Evolutionary conservation across 306 rosid genomes (phyloP), one percentile per base, ranked within the genome.

Genomic region (Carpinus viminea): DNA sequence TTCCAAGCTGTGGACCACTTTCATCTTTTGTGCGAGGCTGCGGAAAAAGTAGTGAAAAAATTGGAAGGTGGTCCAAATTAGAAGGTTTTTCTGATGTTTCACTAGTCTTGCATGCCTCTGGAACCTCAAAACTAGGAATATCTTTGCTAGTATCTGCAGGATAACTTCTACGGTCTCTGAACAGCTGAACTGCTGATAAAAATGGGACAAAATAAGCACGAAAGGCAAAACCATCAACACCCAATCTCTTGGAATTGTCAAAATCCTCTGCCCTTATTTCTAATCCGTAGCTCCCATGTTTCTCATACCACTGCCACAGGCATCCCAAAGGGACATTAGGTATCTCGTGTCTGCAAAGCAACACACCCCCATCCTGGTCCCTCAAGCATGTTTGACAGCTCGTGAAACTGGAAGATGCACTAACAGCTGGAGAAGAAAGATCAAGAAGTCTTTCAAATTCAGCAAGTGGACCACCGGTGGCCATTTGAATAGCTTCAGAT

Each of bases 291-390:
- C 91, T 86, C 65, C 97, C 95, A 66, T 83, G 90, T 74, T 85
- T 89, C 83, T 93, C 98, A 79, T 91, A 93, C 98, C 98, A 91
- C 81, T 87, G 85, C 98, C 98, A 93, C 70, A 93, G 57, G 82
- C 78, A 76, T 72, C 88, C 88, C 83, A 93, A 83, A 72, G 96
- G 76, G 78, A 87, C 21, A 51, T 90, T 70, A 66, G 88, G 91
- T 38, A 66, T 79, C 86, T 87, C 92, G 45, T 91, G 92, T 78
- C 82, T 81, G 81, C 93, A 88, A 59, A 88, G 79, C 2, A 86
- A 31, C 78, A 34, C 75, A 74, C 84, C 80, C 65, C 75, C 64
- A 26, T 73, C 83, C 83, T 36, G 82, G 80, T 86, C 75, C 47
- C 16, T 50, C 65, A 88, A 57, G 84, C 85, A 84, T 74, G 81